Percentiles rank a stretch among this genome's conserved stretches.
Conservation (phyloP, 108 stramenopile species). For the Nitzschia sp. region DNA sequence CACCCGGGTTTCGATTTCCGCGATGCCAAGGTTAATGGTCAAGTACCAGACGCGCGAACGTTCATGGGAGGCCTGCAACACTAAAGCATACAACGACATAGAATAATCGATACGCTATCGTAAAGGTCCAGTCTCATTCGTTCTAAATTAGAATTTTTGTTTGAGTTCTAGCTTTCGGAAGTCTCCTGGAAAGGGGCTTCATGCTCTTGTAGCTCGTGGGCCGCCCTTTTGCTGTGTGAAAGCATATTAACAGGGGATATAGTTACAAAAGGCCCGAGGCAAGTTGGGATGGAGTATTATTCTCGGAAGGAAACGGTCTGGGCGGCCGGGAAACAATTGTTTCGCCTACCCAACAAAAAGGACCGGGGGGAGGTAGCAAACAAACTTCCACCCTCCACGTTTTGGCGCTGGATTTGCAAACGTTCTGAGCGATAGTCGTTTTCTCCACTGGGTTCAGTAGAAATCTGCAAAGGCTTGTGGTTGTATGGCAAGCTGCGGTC, state of each 20-base stretch:
- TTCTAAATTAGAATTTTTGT: too few species aligned
- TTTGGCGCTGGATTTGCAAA: slow-evolving; percentile 35
- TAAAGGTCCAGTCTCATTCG: too few species aligned
- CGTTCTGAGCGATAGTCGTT: slow-evolving; percentile 25
- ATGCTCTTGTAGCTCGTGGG: too few species aligned
- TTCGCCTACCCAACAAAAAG: slow-evolving; percentile 39
- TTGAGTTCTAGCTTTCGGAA: too few species aligned
- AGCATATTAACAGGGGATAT: too few species aligned
- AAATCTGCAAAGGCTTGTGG: background rate
- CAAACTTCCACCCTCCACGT: slow-evolving; percentile 41
- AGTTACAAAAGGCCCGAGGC: too few species aligned
- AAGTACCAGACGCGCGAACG: slow-evolving; percentile 89
- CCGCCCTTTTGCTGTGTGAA: too few species aligned
- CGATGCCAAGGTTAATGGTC: slow-evolving; percentile 93
- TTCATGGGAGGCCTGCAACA: slow-evolving; percentile 97
- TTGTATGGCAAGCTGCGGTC: background rate
- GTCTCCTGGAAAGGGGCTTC: too few species aligned
- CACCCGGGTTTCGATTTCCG: slow-evolving; percentile 98
- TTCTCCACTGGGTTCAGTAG: background rate
- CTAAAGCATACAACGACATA: background rate
- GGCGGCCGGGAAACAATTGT: background rate
- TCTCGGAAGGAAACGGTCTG: slow-evolving; percentile 8
- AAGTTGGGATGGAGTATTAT: slow-evolving; percentile 1
- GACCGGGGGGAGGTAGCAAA: slow-evolving; percentile 48
- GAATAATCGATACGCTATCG: too few species aligned